Conservation (phyloP, 495 filamentous ascomycete species). For the Talaromyces ruber region DNA sequence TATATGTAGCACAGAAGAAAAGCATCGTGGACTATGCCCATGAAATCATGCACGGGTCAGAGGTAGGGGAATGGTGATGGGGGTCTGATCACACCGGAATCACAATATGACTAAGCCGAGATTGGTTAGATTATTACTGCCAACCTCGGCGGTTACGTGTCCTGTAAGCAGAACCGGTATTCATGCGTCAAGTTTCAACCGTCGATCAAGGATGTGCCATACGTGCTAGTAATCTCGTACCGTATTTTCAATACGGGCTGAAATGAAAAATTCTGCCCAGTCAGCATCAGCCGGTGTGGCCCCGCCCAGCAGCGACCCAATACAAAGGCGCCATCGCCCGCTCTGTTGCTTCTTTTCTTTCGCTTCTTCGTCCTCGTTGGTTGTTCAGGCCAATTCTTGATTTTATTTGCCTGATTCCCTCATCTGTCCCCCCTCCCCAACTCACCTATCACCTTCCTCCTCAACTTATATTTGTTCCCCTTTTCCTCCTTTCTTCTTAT, state of each 20-base stretch:
- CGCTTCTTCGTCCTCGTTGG: conserved; percentile 1
- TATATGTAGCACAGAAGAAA: background rate
- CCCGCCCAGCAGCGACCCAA: conserved; percentile 10
- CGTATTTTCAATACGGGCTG: background rate
- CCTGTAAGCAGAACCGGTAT: background rate
- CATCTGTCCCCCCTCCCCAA: background rate
- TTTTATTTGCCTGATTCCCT: background rate
- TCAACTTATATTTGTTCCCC: background rate
- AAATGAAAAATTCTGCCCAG: background rate
- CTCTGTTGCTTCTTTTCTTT: conserved; percentile 14
- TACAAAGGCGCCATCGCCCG: conserved; percentile 44
- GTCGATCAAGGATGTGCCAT: background rate
- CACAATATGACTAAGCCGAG: background rate
- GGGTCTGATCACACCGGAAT: background rate
- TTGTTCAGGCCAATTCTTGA: background rate
- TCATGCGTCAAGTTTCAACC: background rate
- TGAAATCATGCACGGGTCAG: background rate
- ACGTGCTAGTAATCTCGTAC: background rate
- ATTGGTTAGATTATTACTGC: background rate
- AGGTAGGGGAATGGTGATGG: background rate
- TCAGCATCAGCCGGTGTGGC: background rate
- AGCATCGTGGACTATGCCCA: background rate
- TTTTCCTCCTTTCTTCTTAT: background rate
- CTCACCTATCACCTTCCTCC: background rate
- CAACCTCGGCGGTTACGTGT: background rate